phyloP scores from a whole-genome alignment of 805 yeast genomes.

The Starmerella vaccinii region DNA sequence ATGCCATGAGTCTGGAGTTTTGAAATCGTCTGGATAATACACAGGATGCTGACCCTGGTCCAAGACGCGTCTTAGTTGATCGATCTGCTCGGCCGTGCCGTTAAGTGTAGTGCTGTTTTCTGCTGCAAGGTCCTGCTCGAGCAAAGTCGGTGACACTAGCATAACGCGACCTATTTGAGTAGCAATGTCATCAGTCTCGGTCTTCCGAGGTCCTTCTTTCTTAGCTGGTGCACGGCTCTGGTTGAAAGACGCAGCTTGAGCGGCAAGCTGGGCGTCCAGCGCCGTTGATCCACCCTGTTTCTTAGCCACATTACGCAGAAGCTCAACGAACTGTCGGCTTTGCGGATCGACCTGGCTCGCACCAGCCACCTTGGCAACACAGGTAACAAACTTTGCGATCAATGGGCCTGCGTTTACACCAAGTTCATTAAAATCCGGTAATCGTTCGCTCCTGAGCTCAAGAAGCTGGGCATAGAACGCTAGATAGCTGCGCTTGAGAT shows the following conservation, averaged over 20 bases:
- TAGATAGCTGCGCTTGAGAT: slow-evolving; percentile 34
- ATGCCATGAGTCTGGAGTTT: slow-evolving; percentile 35
- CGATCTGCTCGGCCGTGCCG: slow-evolving; percentile 1
- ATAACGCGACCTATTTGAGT: slow-evolving; percentile 43
- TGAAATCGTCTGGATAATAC: slow-evolving; percentile 34
- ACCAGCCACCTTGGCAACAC: slow-evolving; percentile 27
- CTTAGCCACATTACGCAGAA: slow-evolving; percentile 24
- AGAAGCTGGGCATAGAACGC: slow-evolving; percentile 54
- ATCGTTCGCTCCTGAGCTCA: slow-evolving; percentile 30
- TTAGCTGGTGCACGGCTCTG: not conserved
- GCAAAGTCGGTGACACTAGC: slow-evolving; percentile 36
- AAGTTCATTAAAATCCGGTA: slow-evolving; percentile 26
- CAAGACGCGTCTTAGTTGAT: slow-evolving; percentile 20
- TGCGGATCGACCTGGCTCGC: slow-evolving; percentile 22
- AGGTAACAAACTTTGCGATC: slow-evolving; percentile 29
- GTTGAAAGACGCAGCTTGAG: not conserved
- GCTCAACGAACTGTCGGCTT: slow-evolving; percentile 28
- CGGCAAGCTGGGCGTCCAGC: slow-evolving; percentile 22
- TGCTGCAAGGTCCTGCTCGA: slow-evolving; percentile 26
- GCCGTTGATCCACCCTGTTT: slow-evolving; percentile 19
- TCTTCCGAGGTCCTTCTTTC: slow-evolving; percentile 26
- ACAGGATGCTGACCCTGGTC: slow-evolving; percentile 29
- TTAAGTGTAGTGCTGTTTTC: slow-evolving; percentile 8
- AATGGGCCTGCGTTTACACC: slow-evolving; percentile 30
- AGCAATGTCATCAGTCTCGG: slow-evolving; percentile 42